A percentile compares a stretch with the other conserved stretches of the same genome.
phyloP scores from a whole-genome alignment of 805 yeast species.

The Myxozyma vanderwaltii region DNA sequence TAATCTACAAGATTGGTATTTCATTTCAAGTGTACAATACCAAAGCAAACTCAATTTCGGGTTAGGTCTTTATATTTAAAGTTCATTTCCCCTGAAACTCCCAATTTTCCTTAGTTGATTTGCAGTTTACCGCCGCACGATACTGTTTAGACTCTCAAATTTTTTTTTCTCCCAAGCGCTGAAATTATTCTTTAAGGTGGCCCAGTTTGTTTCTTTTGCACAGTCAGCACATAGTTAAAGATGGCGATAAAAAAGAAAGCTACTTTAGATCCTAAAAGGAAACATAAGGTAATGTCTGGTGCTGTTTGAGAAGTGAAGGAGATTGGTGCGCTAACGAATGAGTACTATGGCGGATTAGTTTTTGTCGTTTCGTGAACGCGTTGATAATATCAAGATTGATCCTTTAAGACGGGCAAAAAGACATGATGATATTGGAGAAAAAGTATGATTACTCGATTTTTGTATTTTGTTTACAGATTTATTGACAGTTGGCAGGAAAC shows the following conservation, averaged over 20 bases:
- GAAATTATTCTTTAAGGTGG: not conserved
- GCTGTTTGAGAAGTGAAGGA: not conserved
- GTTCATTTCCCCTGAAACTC: conserved; percentile 7
- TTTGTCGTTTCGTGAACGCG: conserved; percentile 76
- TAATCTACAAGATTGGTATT: no score
- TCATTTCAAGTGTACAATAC: no score
- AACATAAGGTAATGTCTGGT: conserved; percentile 22
- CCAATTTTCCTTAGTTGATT: no score
- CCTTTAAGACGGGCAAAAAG: conserved; percentile 49
- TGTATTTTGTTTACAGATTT: not conserved
- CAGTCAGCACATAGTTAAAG: not conserved
- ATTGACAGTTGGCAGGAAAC: conserved; percentile 16
- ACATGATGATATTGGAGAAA: conserved; percentile 36
- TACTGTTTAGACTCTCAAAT: not conserved
- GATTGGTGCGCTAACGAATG: not conserved
- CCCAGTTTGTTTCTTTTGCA: not conserved
- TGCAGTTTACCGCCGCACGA: not conserved
- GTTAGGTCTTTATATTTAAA: conserved; percentile 6
- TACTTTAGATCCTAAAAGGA: conserved; percentile 17
- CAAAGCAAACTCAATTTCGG: no score
- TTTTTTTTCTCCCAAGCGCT: conserved; percentile 10
- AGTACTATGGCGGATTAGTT: conserved; percentile 9
- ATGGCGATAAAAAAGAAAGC: conserved; percentile 30
- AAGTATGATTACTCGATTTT: conserved; percentile 5
- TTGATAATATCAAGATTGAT: conserved; percentile 81